Base-by-base conservation (phyloP, 805 yeast species). In the Starmerella riodocensis region DNA sequence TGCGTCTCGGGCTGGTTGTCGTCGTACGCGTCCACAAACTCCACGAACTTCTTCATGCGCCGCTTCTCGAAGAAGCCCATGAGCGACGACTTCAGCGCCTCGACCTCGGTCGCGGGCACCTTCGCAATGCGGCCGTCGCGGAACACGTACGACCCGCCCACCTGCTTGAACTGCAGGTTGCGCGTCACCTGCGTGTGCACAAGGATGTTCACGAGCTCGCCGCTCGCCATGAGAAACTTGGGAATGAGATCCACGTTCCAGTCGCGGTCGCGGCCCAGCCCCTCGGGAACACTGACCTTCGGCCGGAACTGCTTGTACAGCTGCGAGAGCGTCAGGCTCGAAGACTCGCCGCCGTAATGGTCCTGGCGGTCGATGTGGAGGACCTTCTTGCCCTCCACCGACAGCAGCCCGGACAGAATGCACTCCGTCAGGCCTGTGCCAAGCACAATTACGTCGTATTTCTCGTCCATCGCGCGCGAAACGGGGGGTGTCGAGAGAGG, bases 221-320 rank as follows among this genome's bases (percentile, higher is more conserved):
- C 98, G 57, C 85, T 83, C 40, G 96, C 86, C 98, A 91, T 91
- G 52, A 91, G 67, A 53, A 91, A 86, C 64, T 91, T 91, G 32
- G 98, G 98, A 55, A 91, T 84, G 63, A 91, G 70, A 59, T 91
- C 98, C 37, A 91, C 91, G 62, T 93, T 85, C 96, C 97, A 91
- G 60, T 91, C 97, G 48, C 97, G 73, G 56, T 84, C 94, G 55
- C 93, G 76, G 37, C 98, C 97, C 47, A 76, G 71, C 45, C 77
- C 79, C 47, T 75, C 80, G 29, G 55, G 54, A n/a, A 39, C 46
- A 18, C 27, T 38, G 22, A 37, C 45, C 36, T 72, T 66, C 24
- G 95, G 94, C 58, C 85, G 83, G 70, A 85, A 86, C 64, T 86
- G 86, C 51, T 70, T 62, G 66, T 82, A 91, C 42, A 80, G 63